These are phyloP conservation scores for Berkeleyomyces rouxiae DNA, from an alignment of 2,329 filamentous ascomycete species.

Conservation along the genomic window DNA sequence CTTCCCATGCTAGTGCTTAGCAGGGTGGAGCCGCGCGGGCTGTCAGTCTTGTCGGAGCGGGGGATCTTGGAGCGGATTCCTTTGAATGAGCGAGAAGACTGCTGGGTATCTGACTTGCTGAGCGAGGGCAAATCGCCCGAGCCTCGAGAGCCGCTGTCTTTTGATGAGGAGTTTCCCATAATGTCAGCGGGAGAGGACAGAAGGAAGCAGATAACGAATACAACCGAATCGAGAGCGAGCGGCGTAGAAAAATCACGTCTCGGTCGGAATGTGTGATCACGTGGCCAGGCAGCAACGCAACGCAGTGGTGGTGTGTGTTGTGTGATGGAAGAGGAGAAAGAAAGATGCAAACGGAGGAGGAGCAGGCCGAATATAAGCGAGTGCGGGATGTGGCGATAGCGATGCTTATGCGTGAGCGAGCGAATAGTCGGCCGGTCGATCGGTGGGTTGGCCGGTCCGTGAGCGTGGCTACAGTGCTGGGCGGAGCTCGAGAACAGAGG, in stretches of 20 bases:
- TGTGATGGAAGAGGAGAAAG: neutral
- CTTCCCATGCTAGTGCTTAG: slow-evolving; percentile 43
- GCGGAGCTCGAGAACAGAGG: neutral
- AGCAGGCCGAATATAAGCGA: no score
- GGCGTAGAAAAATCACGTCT: no score
- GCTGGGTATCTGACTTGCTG: slow-evolving; percentile 80
- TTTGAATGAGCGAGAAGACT: slow-evolving; percentile 74
- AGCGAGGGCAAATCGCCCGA: slow-evolving; percentile 48
- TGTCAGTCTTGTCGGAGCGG: slow-evolving; percentile 54
- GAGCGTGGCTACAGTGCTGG: neutral
- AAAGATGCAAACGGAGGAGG: neutral
- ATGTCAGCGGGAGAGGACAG: neutral
- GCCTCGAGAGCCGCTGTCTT: slow-evolving; percentile 7
- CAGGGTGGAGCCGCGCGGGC: slow-evolving; percentile 59
- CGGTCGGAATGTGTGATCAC: no score
- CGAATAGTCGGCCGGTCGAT: neutral
- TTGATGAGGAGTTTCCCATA: slow-evolving; percentile 13
- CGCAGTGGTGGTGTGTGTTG: no score
- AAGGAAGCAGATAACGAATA: neutral
- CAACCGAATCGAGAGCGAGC: no score
- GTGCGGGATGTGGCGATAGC: neutral
- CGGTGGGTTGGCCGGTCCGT: neutral
- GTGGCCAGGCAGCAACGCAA: no score
- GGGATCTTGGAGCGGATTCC: slow-evolving; percentile 82
- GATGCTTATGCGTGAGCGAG: neutral